A percentile compares a stretch with the other conserved stretches of the same genome.
Conservation (phyloP, 169 alveolate genomes). For the Plasmodium berghei region DNA sequence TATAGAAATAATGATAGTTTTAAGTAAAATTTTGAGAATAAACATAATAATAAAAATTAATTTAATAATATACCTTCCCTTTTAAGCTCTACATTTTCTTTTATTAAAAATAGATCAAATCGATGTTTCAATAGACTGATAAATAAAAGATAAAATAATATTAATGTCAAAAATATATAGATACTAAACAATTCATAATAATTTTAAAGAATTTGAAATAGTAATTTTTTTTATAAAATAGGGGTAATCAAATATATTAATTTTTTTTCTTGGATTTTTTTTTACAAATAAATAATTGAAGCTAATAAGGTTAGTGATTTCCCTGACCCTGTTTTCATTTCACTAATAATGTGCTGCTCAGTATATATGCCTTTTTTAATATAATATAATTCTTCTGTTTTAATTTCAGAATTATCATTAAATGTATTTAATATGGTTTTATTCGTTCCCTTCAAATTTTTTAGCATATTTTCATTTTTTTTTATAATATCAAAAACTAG, state of each 20-base stretch:
- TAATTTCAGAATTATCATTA: neutral
- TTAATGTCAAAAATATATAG: neutral
- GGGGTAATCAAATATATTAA: neutral
- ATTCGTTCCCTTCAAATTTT: neutral
- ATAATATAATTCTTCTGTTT: neutral
- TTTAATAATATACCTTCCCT: conserved; percentile 10
- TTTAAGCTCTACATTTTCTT: conserved; percentile 27
- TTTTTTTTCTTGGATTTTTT: neutral
- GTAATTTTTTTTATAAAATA: neutral
- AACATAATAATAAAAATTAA: neutral
- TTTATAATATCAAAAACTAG: conserved; percentile 20
- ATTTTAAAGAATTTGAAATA: neutral
- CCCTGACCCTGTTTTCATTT: conserved; percentile 71
- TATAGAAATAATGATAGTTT: neutral
- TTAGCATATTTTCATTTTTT: conserved; percentile 10
- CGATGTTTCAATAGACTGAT: conserved; percentile 35
- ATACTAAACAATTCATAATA: neutral
- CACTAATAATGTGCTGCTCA: conserved; percentile 45
- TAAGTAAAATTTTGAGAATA: neutral
- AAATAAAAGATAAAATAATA: neutral
- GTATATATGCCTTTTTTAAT: neutral
- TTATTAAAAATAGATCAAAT: conserved; percentile 40
- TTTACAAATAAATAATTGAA: conserved; percentile 24
- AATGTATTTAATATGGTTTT: neutral
- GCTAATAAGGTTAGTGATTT: conserved; percentile 42